Base-by-base conservation (phyloP, 2,329 filamentous ascomycete species). In the Lachnellula arida region DNA sequence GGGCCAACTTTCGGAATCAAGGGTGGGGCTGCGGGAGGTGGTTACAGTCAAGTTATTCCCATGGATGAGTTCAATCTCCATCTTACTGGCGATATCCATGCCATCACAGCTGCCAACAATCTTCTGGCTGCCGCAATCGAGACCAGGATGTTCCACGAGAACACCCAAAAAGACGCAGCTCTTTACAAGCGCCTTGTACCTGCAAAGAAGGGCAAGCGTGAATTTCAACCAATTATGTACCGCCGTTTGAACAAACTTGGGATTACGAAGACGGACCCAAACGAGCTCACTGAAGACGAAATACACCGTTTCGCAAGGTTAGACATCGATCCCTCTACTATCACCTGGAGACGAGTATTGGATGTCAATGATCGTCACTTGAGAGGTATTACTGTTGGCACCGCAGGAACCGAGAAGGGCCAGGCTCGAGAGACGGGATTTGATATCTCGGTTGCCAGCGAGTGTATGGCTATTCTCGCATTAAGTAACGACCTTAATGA, bases 31-130 rank as follows among this genome's bases (percentile, higher is more conserved):
- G 94, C 94, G 55, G 94, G 94, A 68, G 94, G 94, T 72, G 94
- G 94, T 40, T 99, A 97, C 82, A 96, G 91, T 73, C 94, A 99
- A 73, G 94, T 99, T 69, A 97, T 99, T 67, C 94, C 94, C 57
- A 99, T 99, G 94, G 94, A 99, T 67, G 94, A 99, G 74, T 99
- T 99, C 79, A 99, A 99, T 75, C 78, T 99, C 70, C 94, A 99
- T 73, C 77, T 99, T 68, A 99, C 94, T 54, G 94, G 94, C 67
- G 94, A 99, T 71, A 97, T 99, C 55, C 94, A 99, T 72, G 94
- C 94, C 63, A 94, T 99, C 68, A 91, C 91, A 52, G 93, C 93
- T 28, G 94, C 94, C 39, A 99, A 97, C 81, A 99, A 99, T 75
- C 80, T 99, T 56, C 82, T 99, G 44, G 93, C 94, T 46, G 94